Conservation (phyloP, 108 stramenopile genomes). For the Cyclotella cryptica region DNA sequence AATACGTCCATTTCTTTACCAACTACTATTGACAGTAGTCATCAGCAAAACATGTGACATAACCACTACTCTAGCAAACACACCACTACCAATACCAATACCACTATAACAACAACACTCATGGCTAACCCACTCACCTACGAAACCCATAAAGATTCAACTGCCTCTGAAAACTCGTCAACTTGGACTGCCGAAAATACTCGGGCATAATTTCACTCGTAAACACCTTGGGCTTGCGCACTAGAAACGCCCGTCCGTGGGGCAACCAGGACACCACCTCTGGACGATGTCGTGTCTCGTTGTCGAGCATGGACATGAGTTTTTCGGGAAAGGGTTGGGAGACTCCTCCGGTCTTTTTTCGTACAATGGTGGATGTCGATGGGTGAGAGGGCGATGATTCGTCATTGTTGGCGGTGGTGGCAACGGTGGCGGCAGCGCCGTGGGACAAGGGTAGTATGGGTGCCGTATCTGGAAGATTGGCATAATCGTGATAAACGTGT, state of each 20-base stretch:
- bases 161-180: slow-evolving; percentile 86
- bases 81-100: too few species aligned
- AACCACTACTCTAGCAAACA: neutral
- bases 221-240: slow-evolving; percentile 87
- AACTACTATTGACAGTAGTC: neutral
- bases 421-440: too few species aligned
- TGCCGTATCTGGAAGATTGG: slow-evolving; percentile 59
- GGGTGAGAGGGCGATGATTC: neutral
- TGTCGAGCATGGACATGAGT: slow-evolving; percentile 78
- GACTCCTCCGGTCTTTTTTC: slow-evolving; percentile 91
- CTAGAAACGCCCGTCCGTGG: slow-evolving; percentile 89
- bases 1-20: neutral
- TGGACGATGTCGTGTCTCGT: slow-evolving; percentile 47
- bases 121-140: slow-evolving; percentile 46
- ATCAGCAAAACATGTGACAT: neutral
- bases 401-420: neutral
- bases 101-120: too few species aligned
- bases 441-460: neutral
- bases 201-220: slow-evolving; percentile 86
- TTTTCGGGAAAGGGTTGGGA: slow-evolving; percentile 88
- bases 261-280: slow-evolving; percentile 73
- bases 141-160: slow-evolving; percentile 94
- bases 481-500: slow-evolving; percentile 85
- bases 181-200: slow-evolving; percentile 89
- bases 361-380: slow-evolving; percentile 38